Evolutionary conservation across 768 basidiomycete genomes (phyloP).

Genomic region (Xerocomus brunneocitrinus): DNA sequence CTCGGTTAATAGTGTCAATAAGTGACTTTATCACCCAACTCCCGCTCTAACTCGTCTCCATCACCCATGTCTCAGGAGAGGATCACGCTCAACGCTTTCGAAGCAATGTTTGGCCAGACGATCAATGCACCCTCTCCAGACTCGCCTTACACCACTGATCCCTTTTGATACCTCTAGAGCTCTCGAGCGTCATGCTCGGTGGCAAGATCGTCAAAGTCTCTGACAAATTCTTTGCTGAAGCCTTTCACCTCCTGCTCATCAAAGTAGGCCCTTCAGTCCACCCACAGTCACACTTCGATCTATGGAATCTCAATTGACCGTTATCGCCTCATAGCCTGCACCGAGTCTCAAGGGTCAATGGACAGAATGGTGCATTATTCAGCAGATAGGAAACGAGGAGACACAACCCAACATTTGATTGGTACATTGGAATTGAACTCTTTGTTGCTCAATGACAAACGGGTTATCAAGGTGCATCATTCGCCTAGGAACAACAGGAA

Average conservation of each 20-base stretch:
- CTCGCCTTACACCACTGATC: neutral
- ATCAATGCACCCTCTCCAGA: conserved; percentile 39
- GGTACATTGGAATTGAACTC: conserved; percentile 44
- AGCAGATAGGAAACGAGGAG: conserved; percentile 93
- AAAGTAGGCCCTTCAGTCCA: conserved; percentile 67
- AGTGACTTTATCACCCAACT: neutral
- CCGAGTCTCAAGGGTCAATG: conserved; percentile 93
- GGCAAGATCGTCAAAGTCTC: conserved; percentile 72
- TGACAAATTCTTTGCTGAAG: conserved; percentile 95
- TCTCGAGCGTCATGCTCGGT: conserved; percentile 83
- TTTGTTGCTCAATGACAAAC: neutral
- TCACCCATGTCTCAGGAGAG: conserved; percentile 40
- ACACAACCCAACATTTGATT: conserved; percentile 87
- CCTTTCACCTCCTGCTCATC: conserved; percentile 74
- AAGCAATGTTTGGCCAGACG: conserved; percentile 41
- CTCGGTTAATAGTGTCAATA: no score
- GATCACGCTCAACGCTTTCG: conserved; percentile 45
- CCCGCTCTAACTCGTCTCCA: neutral
- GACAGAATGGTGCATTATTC: conserved; percentile 89
- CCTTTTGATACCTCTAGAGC: conserved; percentile 46
- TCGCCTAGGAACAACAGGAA: conserved; percentile 73
- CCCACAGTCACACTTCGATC: neutral
- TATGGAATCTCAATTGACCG: neutral
- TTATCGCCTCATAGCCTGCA: conserved; percentile 55
- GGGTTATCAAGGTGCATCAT: conserved; percentile 71